Evolutionary conservation across 805 yeast genomes (phyloP), one percentile per base, ranked within the genome.

Genomic region (Kazachstania viticola): DNA sequence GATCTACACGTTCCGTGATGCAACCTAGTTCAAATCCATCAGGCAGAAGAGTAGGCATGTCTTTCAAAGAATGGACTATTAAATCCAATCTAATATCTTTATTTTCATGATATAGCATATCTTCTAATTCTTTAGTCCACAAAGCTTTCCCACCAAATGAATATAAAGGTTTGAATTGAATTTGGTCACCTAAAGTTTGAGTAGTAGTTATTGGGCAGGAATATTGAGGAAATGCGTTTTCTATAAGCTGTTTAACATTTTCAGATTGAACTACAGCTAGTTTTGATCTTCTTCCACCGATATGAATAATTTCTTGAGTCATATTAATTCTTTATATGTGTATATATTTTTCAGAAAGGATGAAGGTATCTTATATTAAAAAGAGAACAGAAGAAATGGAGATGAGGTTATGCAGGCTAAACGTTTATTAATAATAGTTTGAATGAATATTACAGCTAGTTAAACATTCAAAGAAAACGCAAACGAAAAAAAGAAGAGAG

Each of bases 111-210:
- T 79, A 67, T 25, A 88, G 61, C 30, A 85, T 61, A 16, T 75
- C 76, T 58, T 91, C 98, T 35, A 91, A 65, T 58, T 91, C 98
- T 51, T 82, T 81, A 3, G 98, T 91, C 98, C 98, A 91, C 16
- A 91, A 57, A 0, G 95, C 75, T 55, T 91, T 91, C 17, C 98
- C 98, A 27, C 96, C 97, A 59, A 91, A 91, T 4, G 94, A 73
- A 56, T 88, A 91, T 30, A 91, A 64, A 6, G 98, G 95, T 51
- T 74, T 77, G 49, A 68, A 71, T 51, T 75, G 91, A 19, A 80
- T 77, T 50, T 82, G 79, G 61, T 91, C 98, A 17, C 97, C 98
- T 22, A 91, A 64, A 1, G 98, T 88, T 32, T 78, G 69, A 24
- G 83, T 67, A 3, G 94, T 87, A 9, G 81, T 58, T 15, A 91